A percentile compares a stretch with the other conserved stretches of the same genome.
Conservation (phyloP, 2,329 filamentous ascomycete genomes). For the Endoconidiophora laricicola region DNA sequence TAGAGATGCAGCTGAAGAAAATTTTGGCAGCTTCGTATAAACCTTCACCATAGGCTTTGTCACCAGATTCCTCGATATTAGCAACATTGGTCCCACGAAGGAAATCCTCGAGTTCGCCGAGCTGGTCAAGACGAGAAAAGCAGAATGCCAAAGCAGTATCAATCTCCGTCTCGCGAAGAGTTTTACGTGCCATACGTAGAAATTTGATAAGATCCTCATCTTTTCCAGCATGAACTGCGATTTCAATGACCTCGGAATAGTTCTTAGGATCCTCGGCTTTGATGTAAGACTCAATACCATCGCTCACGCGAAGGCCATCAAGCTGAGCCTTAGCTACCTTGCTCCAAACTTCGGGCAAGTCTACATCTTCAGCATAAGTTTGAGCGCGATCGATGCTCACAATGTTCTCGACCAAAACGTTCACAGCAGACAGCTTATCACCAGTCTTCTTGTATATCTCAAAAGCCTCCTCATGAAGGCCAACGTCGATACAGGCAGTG, state of each 20-base stretch:
- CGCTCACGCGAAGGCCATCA: conserved; percentile 80
- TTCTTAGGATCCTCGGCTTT: conserved; percentile 86
- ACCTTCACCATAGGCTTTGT: conserved; percentile 93
- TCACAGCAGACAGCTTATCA: conserved; percentile 71
- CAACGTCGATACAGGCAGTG: conserved; percentile 81
- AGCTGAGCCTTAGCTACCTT: conserved; percentile 95
- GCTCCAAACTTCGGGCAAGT: conserved; percentile 92
- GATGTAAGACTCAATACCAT: conserved; percentile 94
- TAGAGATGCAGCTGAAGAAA: conserved; percentile 95
- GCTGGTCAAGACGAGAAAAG: conserved; percentile 80
- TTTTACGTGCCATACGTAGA: conserved; percentile 94
- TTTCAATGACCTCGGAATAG: conserved; percentile 91
- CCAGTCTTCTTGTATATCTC: conserved; percentile 97
- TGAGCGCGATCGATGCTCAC: conserved; percentile 97
- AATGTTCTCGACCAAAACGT: conserved; percentile 87
- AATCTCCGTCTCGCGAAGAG: conserved; percentile 77
- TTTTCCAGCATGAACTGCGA: conserved; percentile 86
- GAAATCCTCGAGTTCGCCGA: conserved; percentile 91
- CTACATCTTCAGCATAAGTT: conserved; percentile 86
- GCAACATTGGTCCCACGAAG: conserved; percentile 83
- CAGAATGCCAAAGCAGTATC: conserved; percentile 90
- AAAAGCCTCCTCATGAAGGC: conserved; percentile 90
- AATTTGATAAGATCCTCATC: conserved; percentile 95
- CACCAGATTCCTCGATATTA: conserved; percentile 88
- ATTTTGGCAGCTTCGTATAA: conserved; percentile 95